Percentiles rank a stretch among this genome's conserved stretches.
phyloP scores from a whole-genome alignment of 106 monocot species.

The Posidonia australis region DNA sequence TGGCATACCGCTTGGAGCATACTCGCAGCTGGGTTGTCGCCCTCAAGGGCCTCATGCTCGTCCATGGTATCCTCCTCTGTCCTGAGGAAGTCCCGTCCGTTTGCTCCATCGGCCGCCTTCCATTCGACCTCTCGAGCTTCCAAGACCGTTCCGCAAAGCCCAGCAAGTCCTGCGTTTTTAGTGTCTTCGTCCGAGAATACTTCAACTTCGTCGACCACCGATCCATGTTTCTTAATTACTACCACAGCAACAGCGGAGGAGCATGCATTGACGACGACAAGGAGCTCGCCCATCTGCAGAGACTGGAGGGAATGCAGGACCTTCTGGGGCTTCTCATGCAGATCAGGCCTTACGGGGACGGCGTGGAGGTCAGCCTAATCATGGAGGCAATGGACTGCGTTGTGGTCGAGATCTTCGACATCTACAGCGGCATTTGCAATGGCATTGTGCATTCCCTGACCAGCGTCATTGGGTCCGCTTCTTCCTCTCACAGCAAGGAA shows the following conservation, averaged over 20 bases:
- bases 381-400: slow-evolving; percentile 77
- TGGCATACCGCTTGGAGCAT: slow-evolving; percentile 38
- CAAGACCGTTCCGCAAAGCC: too few species aligned
- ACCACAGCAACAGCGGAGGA: neutral
- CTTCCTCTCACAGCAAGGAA: neutral
- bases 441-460: slow-evolving; percentile 42
- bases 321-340: slow-evolving; percentile 68
- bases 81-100: slow-evolving; percentile 28
- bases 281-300: too few species aligned
- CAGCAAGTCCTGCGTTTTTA: too few species aligned
- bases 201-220: slow-evolving; percentile 59
- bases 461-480: slow-evolving; percentile 20
- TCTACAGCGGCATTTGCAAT: slow-evolving; percentile 60
- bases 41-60: slow-evolving; percentile 58
- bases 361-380: slow-evolving; percentile 42
- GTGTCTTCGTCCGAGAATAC: too few species aligned
- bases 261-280: neutral
- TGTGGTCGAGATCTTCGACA: slow-evolving; percentile 65
- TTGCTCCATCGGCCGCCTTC: too few species aligned
- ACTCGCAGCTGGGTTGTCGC: slow-evolving; percentile 71
- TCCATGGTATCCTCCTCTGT: slow-evolving; percentile 58
- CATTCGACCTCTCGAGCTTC: too few species aligned
- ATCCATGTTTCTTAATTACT: slow-evolving; percentile 17
- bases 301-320: slow-evolving; percentile 23
- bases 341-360: slow-evolving; percentile 52